Evolutionary conservation across 805 yeast genomes (phyloP).

Genomic region (Pichia gijzeniarum): DNA sequence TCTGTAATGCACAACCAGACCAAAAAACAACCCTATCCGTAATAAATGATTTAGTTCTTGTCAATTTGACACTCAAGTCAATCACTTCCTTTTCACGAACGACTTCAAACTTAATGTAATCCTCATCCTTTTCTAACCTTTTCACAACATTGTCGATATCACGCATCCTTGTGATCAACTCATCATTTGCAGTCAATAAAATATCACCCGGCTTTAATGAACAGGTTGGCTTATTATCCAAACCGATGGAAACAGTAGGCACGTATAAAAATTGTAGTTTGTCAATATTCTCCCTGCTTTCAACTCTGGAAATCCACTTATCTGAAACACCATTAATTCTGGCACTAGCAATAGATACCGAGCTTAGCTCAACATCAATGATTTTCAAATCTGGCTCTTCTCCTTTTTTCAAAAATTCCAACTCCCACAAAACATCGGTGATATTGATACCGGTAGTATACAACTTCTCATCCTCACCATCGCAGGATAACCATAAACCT

Average conservation of each 20-base stretch:
- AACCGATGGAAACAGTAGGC: conserved; percentile 44
- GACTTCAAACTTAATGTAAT: conserved; percentile 47
- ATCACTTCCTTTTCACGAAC: conserved; percentile 66
- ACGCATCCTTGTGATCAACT: conserved; percentile 56
- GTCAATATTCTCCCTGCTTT: conserved; percentile 42
- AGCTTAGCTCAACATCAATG: conserved; percentile 71
- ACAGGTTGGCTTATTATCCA: conserved; percentile 25
- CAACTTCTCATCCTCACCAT: conserved; percentile 65
- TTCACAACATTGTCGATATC: conserved; percentile 51
- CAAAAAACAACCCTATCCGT: conserved; percentile 69
- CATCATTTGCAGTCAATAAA: conserved; percentile 60
- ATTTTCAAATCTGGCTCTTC: conserved; percentile 55
- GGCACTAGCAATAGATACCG: conserved; percentile 65
- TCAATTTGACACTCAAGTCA: conserved; percentile 58
- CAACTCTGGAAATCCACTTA: conserved; percentile 68
- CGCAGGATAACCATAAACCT: conserved; percentile 78
- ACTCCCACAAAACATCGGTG: conserved; percentile 52
- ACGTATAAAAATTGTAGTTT: conserved; percentile 70
- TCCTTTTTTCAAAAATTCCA: conserved; percentile 43
- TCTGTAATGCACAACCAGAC: conserved; percentile 79
- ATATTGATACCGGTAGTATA: conserved; percentile 78
- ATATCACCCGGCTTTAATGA: conserved; percentile 64
- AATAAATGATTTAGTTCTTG: conserved; percentile 43
- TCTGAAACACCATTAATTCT: conserved; percentile 85
- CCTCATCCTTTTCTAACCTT: conserved; percentile 27